Base-by-base conservation (phyloP, 75 land plant species). In the Sequoia sempervirens region DNA sequence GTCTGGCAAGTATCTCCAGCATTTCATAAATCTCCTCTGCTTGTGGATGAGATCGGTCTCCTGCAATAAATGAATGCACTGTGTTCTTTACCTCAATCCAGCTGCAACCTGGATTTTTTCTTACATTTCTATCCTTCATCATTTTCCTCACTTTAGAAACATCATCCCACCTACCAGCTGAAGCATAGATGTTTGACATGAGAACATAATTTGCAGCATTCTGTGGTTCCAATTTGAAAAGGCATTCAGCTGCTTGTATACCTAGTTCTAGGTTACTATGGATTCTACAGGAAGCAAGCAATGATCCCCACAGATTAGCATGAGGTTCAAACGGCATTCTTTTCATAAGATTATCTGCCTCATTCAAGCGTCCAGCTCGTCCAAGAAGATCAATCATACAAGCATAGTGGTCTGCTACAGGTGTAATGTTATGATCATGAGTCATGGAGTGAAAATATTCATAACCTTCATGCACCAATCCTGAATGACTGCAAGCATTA, bases 381-480 rank as follows among this genome's bases (percentile, higher is more conserved):
- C 95, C 85, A 34, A 93, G 66, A 32, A 92, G 86, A 10, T 89
- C 93, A 73, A 93, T 90, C 87, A 93, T 93, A 82, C 95, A 93
- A 18, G 93, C 88, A 81, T 93, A 86, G 69, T 93, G 95, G 80
- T 93, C 91, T 52, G 88, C 8, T 72, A 88, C 90, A 38, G 92
- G 92, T 54, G 47, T 81, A 38, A 92, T 90, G 10, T 84, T 85
- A 50, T 82, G 28, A 40, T 90, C 82, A 64, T 75, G 80, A 89
- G 87, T 87, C 32, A 87, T 61, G 28, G 82, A 73, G 69, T 90
- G 69, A 74, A 93, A 82, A 83, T 89, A 93, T 56, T 83, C 82
- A 76, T 82, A 90, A 0, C 93, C 95, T 70, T 88, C 86, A 32
- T 89, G 82, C 41, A 90, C 91, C 38, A 85, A 84, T 23, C 90